Evolutionary conservation across 768 basidiomycete genomes (phyloP), one percentile per base, ranked within the genome.

Genomic region (Leucocoprinus sp.): DNA sequence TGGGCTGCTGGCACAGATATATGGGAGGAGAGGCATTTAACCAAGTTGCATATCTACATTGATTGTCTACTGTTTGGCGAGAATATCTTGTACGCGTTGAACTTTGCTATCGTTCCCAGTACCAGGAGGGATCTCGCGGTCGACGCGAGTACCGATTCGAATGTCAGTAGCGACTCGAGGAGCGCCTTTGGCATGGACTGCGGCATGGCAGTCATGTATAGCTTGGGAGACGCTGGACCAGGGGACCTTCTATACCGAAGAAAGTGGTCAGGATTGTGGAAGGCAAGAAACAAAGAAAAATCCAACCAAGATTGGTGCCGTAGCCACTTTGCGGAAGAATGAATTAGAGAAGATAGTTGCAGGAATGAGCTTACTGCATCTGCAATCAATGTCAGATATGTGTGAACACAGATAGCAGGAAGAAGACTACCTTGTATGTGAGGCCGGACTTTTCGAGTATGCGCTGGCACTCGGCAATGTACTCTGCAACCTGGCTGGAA

Each of bases 151-250:
- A 34, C 95, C 95, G 43, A 98, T 93, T 21, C 95, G 83, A 49
- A 97, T 86, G 64, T 98, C 93, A 9, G 93, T 95, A 8, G 88
- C 88, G 43, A 93, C 74, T 42, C 84, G 78, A 12, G 79, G 78
- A 0, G 77, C 75, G 18, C 87, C 88, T 59, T 76, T 73, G 0
- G 75, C 78, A 52, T 93, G 91, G 4, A 93, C 84, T 1, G 88
- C 90, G 19, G 74, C 74, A 58, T 98, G 95, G 59, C 92, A 96
- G 50, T 85, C 87, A 52, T 91, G 87, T 51, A 98, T 96, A 2
- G 84, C 90, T 54, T 84, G 71, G 48, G 76, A 82, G 31, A 98
- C 95, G 41, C 78, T 68, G 18, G 74, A 70, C 91, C 90, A 97
- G 0, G 88, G 84, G 4, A 93, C 92, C 63, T 93, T 87, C 75